Conservation (phyloP, 2,329 filamentous ascomycete species). For the Colletotrichum lupini region DNA sequence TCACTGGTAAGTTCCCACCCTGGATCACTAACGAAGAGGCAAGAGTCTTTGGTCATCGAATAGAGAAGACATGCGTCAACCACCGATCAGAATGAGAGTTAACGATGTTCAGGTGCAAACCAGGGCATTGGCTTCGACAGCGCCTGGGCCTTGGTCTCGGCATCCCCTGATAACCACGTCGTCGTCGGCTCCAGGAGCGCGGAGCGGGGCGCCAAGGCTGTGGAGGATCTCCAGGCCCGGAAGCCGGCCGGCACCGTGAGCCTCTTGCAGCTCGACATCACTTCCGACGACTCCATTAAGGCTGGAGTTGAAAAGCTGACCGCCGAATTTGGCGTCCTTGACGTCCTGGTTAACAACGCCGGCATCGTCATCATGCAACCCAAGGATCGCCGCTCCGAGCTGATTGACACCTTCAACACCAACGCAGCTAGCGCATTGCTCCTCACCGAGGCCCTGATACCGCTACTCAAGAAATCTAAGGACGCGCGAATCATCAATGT, state of each 20-base stretch:
- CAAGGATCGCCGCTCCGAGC: constrained; percentile 63
- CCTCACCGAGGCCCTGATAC: constrained; percentile 44
- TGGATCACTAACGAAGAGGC: too few species aligned
- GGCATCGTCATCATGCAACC: constrained; percentile 65
- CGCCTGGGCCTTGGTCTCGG: constrained; percentile 45
- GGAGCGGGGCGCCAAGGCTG: constrained; percentile 50
- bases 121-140: constrained; percentile 59
- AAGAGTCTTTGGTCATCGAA: background rate
- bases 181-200: constrained; percentile 50
- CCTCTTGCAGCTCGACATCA: constrained; percentile 67
- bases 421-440: constrained; percentile 46
- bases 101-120: constrained; percentile 48
- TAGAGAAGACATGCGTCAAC: too few species aligned
- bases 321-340: constrained; percentile 59
- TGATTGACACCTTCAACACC: constrained; percentile 60
- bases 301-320: constrained; percentile 63
- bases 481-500: constrained; percentile 47
- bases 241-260: constrained; percentile 67
- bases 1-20: background rate
- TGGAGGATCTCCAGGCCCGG: constrained; percentile 45
- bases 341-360: constrained; percentile 69
- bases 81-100: background rate
- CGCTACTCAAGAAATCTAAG: constrained; percentile 43
- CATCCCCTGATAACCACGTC: constrained; percentile 51
- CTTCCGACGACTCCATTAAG: constrained; percentile 66